Evolutionary conservation across 345 rosid species (phyloP), one percentile per base, ranked within the genome.

Genomic region (Populus tremula): DNA sequence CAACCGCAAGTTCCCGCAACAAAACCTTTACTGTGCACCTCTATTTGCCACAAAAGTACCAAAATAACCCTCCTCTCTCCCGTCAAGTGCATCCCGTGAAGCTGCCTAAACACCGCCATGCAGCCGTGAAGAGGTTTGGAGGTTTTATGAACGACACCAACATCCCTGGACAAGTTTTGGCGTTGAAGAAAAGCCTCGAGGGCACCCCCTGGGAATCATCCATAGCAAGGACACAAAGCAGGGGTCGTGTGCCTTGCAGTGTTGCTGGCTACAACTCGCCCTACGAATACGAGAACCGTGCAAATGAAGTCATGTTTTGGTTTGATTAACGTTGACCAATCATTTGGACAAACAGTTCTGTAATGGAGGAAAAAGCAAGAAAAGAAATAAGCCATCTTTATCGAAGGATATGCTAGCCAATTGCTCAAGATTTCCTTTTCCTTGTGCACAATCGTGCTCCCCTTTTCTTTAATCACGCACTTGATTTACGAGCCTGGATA

Each of bases 241-340:
- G 33, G 35, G 4, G 18, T 9, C 35, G 21, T 10, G 53, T 67
- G 38, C 35, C 54, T 50, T 77, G 70, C 2, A 76, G 67, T 53
- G 79, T 80, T 69, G 87, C 85, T 2, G 79, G 73, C 63, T 82
- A 78, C 70, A 59, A n/a, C 25, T 59, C 63, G 27, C 63, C 63
- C 63, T 59, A n/a, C 25, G 78, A 82, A 31, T 12, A 35, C 4
- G 64, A 70, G 71, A 82, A 78, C 29, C 84, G 71, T 25, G 71
- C 71, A 8, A 79, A 82, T 41, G 82, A 86, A 65, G 78, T 82
- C 39, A 72, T 81, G 33, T 68, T 72, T 6, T 78, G 75, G 81
- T 63, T 76, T 38, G 50, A 78, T 12, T 69, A 54, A 20, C 1
- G 43, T 64, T 75, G 29, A 43, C n/a, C 2, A 47, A 49, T 6